These are phyloP conservation scores for Handroanthus guayacan DNA, from an alignment of 257 asterid genomes.

Conservation along the genomic window DNA sequence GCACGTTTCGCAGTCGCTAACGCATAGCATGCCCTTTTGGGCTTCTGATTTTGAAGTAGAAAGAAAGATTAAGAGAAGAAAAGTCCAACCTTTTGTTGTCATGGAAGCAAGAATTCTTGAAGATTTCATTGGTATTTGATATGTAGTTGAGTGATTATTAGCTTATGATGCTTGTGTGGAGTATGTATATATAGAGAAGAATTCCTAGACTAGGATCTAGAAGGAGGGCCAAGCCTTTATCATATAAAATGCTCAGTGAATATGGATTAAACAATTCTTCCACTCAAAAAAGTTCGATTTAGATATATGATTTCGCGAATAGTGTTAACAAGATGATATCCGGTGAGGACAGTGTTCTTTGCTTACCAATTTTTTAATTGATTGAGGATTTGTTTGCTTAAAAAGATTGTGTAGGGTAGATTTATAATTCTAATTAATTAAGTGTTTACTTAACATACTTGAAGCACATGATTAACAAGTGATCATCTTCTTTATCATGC, in stretches of 20 bases:
- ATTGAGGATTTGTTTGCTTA: too few species aligned
- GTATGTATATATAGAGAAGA: slow-evolving; percentile 25
- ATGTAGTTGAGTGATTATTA: background rate
- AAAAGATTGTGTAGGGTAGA: too few species aligned
- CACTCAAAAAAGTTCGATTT: background rate
- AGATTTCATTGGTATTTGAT: slow-evolving; percentile 14
- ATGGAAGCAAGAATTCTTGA: slow-evolving; percentile 25
- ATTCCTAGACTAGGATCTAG: slow-evolving; percentile 19
- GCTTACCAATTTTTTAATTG: too few species aligned
- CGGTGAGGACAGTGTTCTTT: too few species aligned
- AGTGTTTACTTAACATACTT: too few species aligned
- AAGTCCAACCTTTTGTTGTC: slow-evolving; percentile 4
- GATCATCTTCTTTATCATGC: too few species aligned
- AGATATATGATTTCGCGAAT: background rate
- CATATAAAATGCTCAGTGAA: background rate
- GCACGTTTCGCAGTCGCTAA: slow-evolving; percentile 38
- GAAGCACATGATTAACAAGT: too few species aligned
- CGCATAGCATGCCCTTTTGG: slow-evolving; percentile 17
- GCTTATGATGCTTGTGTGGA: slow-evolving; percentile 12
- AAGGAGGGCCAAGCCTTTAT: background rate
- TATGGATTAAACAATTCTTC: background rate
- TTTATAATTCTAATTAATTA: too few species aligned
- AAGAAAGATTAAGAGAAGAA: slow-evolving; percentile 23
- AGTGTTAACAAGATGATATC: too few species aligned
- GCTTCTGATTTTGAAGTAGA: slow-evolving; percentile 29